phyloP scores from a whole-genome alignment of 78 protist genomes.

The Chrysochromulina tobinii region DNA sequence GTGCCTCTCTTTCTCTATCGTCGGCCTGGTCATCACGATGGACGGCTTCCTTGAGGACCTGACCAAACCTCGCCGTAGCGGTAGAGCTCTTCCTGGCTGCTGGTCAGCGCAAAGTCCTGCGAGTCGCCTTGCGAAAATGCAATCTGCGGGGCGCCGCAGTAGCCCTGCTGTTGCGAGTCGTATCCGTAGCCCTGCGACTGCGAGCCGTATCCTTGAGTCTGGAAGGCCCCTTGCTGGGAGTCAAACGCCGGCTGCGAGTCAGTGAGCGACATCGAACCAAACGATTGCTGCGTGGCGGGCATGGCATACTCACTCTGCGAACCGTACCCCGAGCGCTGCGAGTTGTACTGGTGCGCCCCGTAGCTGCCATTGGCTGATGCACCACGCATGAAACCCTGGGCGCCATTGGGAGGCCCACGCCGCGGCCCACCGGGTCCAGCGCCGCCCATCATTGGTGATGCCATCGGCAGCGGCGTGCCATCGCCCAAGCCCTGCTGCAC shows the following conservation, averaged over 20 bases:
- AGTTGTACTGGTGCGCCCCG: neutral
- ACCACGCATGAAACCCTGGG: too few species aligned
- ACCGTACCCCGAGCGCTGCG: neutral
- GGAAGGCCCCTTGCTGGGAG: too few species aligned
- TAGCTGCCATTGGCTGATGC: neutral
- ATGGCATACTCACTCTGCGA: neutral
- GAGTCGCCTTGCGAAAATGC: too few species aligned
- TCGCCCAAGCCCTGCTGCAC: neutral
- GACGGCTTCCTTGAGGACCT: too few species aligned
- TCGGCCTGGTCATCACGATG: too few species aligned
- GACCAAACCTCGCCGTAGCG: too few species aligned
- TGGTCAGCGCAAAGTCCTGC: too few species aligned
- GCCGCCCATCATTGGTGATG: neutral
- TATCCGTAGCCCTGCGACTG: neutral
- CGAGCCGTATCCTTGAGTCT: neutral
- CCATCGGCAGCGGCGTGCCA: constrained; percentile 7
- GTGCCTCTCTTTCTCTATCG: too few species aligned
- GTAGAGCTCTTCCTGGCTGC: too few species aligned
- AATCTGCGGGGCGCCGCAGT: neutral
- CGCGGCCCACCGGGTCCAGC: neutral
- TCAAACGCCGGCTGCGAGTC: too few species aligned
- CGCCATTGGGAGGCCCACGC: neutral
- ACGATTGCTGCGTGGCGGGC: neutral
- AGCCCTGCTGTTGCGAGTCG: neutral
- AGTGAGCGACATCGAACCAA: too few species aligned